Evolutionary conservation across 2,329 filamentous ascomycete genomes (phyloP), one percentile per base, ranked within the genome.

Genomic region (Tolypocladium endophyticum): DNA sequence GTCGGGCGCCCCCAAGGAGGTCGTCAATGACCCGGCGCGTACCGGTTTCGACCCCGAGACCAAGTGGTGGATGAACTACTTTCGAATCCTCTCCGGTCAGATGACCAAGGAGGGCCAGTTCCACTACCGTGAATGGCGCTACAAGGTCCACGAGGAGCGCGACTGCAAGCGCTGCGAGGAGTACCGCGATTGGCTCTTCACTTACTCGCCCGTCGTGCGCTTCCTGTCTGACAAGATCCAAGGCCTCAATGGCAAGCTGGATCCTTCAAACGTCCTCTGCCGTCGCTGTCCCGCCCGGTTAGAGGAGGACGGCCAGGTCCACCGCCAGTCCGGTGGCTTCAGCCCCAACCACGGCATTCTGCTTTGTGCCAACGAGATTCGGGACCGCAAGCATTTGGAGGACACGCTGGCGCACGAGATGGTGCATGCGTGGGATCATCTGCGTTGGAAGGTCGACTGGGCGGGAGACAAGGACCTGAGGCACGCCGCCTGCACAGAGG

Each of bases 351-450:
- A 92, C 71, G 94, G 94, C 43, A 97, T 99, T 63, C 72, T 95
- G 69, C 80, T 99, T 28, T 99, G 94, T 75, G 91, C 94, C 57
- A 99, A 99, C 74, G 87, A 94, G 75, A 84, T 97, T 70, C 80
- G 87, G 61, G 86, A 91, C 70, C 79, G 86, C 60, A 86, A 87
- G 38, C 91, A 96, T 71, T 74, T 96, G 66, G 94, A 99, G 77
- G 94, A 99, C 72, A 96, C 92, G 14, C 79, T 99, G 69, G 87
- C 92, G 35, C 94, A 99, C 74, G 94, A 99, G 77, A 95, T 99
- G 91, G 89, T 99, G 58, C 94, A 99, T 73, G 92, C 92, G 1
- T 97, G 92, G 80, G 94, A 99, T 72, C 89, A 96, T 72, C 71
- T 97, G 66, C 79, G 93, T 64, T 99, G 91, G 79, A 94, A 96